Evolutionary conservation across 345 rosid species (phyloP).

Genomic region (Abelmoschus esculentus): DNA sequence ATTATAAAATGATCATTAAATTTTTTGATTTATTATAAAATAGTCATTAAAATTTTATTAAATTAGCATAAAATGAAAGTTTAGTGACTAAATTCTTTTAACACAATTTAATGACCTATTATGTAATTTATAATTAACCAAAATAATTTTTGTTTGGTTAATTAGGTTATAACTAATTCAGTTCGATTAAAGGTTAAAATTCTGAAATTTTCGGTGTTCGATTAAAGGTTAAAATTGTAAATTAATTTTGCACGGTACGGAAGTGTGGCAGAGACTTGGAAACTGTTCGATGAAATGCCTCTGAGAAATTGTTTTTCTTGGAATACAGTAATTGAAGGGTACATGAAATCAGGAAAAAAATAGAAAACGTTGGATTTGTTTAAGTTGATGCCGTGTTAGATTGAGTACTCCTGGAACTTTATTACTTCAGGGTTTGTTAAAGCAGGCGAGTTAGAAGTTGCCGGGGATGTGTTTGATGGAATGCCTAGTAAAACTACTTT

Average conservation of each 20-base stretch:
- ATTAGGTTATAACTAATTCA: no score
- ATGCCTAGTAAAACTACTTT: constrained; percentile 58
- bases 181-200: no score
- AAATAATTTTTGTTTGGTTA: no score
- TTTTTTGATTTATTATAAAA: no score
- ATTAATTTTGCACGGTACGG: constrained; percentile 21
- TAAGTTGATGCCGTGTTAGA: constrained; percentile 42
- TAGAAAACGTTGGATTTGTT: constrained; percentile 34
- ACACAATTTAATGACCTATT: no score
- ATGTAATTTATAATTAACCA: no score
- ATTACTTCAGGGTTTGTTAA: constrained; percentile 59
- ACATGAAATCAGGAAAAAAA: constrained; percentile 40
- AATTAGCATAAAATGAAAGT: no score
- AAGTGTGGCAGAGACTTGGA: constrained; percentile 29
- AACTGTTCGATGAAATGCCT: constrained; percentile 68
- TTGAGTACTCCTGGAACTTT: constrained; percentile 61
- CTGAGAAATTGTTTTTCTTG: constrained; percentile 52
- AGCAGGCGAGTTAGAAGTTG: constrained; percentile 41
- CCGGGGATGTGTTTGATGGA: constrained; percentile 43
- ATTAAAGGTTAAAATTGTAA: no score
- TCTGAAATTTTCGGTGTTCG: no score
- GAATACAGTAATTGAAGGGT: constrained; percentile 68
- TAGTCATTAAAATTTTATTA: no score
- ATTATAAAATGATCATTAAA: no score
- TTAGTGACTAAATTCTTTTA: no score